Evolutionary conservation across 805 yeast species (phyloP), one percentile per base, ranked within the genome.

Genomic region (Brettanomyces bruxellensis): DNA sequence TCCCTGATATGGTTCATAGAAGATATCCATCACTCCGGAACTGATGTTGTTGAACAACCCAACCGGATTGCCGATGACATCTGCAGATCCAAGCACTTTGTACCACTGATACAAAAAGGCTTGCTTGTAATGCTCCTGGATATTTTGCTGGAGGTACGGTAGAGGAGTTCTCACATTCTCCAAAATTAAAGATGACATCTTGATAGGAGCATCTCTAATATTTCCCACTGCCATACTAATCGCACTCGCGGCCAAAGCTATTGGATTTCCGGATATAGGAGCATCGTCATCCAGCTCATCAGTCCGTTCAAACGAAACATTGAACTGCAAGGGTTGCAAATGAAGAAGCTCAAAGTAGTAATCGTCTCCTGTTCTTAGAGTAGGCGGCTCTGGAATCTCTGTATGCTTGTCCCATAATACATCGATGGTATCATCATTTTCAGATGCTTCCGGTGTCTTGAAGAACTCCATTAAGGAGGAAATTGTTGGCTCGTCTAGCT

Each of bases 1-100:
- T 0, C 99, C 99, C 60, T 89, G 93, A 58, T 91, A 93, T 3
- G 99, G 99, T 60, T 91, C 98, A 60, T 93, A 93, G 62, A 93
- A 93, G 18, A 93, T 84, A 63, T 93, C 99, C 78, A 89, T 76
- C 9, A 93, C 93, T 45, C 99, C 99, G 0, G 97, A 88, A 47
- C 95, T 82, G 47, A 93, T 71, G 54, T 89, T 90, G 61, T 87
- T 93, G 69, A 93, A 93, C 50, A 93, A 69, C 1, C 99, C 99
- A 28, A 95, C 98, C 0, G 99, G 99, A 54, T 95, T 93, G 23
- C 99, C 99, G 43, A 93, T 68, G 54, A 93, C 79, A 65, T 95
- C 99, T 0, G 98, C 99, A 18, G 96, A 88, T 0, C 99, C 99
- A 34, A 95, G 69, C 40, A 93, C 81, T 62, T 88, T 89, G 66